These are phyloP conservation scores for Wickerhamiella cacticola DNA, from an alignment of 805 yeast genomes.

Conservation along the genomic window DNA sequence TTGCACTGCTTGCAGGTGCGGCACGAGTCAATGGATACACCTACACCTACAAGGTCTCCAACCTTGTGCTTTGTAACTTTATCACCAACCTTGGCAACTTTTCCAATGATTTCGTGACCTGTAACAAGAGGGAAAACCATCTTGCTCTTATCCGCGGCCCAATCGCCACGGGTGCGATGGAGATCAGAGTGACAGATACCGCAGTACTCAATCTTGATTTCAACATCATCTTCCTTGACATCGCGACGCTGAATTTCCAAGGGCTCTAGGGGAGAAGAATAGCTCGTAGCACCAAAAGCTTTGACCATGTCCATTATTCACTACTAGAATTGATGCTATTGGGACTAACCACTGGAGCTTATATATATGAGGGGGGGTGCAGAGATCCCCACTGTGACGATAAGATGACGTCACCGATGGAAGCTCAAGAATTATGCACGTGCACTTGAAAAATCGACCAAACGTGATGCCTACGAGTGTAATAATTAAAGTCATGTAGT, in stretches of 20 bases:
- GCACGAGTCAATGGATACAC: slow-evolving; percentile 58
- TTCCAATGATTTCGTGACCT: slow-evolving; percentile 38
- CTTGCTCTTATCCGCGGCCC: slow-evolving; percentile 31
- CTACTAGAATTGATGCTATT: neutral
- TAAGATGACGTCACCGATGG: neutral
- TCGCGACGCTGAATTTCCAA: slow-evolving; percentile 18
- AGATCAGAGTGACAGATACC: slow-evolving; percentile 48
- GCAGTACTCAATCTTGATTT: slow-evolving; percentile 21
- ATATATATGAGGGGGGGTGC: too few relatives aligned
- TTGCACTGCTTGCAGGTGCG: slow-evolving; percentile 49
- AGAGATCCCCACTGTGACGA: too few relatives aligned
- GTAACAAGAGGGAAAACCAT: slow-evolving; percentile 31
- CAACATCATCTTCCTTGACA: slow-evolving; percentile 26
- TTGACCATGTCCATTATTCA: slow-evolving; percentile 2
- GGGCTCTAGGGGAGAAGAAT: slow-evolving; percentile 1
- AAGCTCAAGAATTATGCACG: too few relatives aligned
- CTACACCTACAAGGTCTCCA: slow-evolving; percentile 74
- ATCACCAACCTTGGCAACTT: slow-evolving; percentile 39
- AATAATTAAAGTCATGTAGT: too few relatives aligned
- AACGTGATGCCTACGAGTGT: too few relatives aligned
- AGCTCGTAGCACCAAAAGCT: slow-evolving; percentile 7
- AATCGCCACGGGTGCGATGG: slow-evolving; percentile 41
- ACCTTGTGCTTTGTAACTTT: slow-evolving; percentile 39
- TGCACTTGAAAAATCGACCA: too few relatives aligned
- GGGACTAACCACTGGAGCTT: too few relatives aligned